Evolutionary conservation across 345 rosid genomes (phyloP), one percentile per base, ranked within the genome.

Genomic region (Nasturtium officinale): DNA sequence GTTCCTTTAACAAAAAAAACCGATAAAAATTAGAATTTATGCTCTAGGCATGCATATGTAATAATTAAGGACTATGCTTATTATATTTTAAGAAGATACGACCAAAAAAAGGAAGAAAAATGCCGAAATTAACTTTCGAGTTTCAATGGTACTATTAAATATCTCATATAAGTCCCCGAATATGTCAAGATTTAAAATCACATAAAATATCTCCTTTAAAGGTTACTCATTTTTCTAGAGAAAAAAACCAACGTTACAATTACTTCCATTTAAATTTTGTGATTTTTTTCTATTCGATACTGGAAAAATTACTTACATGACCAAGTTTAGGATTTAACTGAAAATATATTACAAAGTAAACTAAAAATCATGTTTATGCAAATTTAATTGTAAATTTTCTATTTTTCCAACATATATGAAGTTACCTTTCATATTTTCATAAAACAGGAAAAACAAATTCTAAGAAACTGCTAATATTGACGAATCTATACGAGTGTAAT

Each of bases 391-490:
- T 47, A 30, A 29, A 47, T 47, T 18, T 57, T 50, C 2, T 48
- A 6, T 63, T 63, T 16, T 62, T 17, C 40, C 38, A 29, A 29
- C 42, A 53, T 11, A 11, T 23, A 23, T 5, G 8, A 61, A 57
- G 26, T 69, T 23, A 21, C 9, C 35, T 58, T 70, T 35, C 23
- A 16, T 25, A 46, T 48, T 33, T 23, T 10, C 29, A 21, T 3
- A 25, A 59, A 35, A 20, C 12, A 35, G 63, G 11, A 59, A 59
- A 25, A 30, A 25, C 1, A 55, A 56, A 16, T 57, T 2, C 9
- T 10, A 32, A 33, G 10, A 63, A 38, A 48, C 50, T 66, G 35
- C 13, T 65, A 65, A 26, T 17, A 66, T 66, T 47, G 67, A 50
- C 55, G 68, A 74, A 59, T 38, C 33, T n/a, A 48, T 18, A 57